Base-by-base conservation (phyloP, 2,329 filamentous ascomycete genomes). In the Purpureocillium lavendulum region DNA sequence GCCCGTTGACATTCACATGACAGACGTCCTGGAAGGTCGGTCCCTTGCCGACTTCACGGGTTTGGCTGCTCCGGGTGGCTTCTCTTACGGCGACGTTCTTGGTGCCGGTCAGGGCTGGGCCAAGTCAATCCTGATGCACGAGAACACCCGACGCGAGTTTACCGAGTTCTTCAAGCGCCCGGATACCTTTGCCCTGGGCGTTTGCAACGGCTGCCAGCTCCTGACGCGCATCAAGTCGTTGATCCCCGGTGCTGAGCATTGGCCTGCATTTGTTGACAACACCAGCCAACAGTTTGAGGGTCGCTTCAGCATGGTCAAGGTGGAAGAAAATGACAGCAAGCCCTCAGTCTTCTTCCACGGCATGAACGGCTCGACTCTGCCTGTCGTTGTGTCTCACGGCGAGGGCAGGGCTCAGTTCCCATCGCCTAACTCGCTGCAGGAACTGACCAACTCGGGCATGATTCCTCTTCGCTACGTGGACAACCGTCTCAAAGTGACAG, bases 191-290 rank as follows among this genome's bases (percentile, higher is more conserved):
- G 73, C 87, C 0, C 74, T 98, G 1, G 92, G 92, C 51, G 87
- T 97, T 28, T 97, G 92, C 74, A 98, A 98, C 59, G 92, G 92
- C 37, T 97, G 92, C 58, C 92, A 98, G 63, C 94, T 97, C 78
- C 70, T 97, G 31, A 84, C 84, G 6, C 80, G 87, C 37, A 60
- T 65, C 63, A 87, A 87, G 56, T 79, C 83, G 43, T 69, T 95
- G 39, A 94, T 96, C 46, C 89, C 88, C 1, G 89, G 88, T n/a
- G 79, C 88, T 1, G 68, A 76, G 48, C 66, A 75, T 52, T 96
- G 89, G 88, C 89, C 88, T 3, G 84, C 76, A 17, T 96, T 96
- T 61, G 83, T 90, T 42, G 73, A 84, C 43, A 97, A 97, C 61
- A 66, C 73, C 37, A 87, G 80, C 56, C 82, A 90, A 59, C 89